Conservation (phyloP, 78 protist species). For the Protostelium mycophagum region DNA sequence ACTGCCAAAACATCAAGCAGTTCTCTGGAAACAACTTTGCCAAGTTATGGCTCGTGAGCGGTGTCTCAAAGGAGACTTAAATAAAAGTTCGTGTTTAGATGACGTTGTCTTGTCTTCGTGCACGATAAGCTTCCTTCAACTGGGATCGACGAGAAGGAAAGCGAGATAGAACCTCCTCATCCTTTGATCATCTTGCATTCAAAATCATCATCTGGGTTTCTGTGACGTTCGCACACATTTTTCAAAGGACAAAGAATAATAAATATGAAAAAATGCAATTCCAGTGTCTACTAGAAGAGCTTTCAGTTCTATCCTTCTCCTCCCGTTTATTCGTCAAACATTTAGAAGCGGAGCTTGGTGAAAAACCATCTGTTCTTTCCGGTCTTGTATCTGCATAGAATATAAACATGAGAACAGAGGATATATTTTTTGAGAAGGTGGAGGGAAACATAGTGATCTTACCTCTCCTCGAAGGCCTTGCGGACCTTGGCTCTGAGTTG, state of each 20-base stretch:
- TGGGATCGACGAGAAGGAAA: too few relatives aligned
- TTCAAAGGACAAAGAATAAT: too few relatives aligned
- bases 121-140: too few relatives aligned
- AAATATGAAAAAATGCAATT: too few relatives aligned
- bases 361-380: constrained; percentile 99
- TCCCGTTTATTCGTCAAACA: neutral
- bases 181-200: too few relatives aligned
- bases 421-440: neutral
- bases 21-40: constrained; percentile 52
- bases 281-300: too few relatives aligned
- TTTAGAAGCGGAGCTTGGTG: constrained; percentile 88
- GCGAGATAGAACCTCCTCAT: too few relatives aligned
- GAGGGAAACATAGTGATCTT: neutral
- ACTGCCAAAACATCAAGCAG: constrained; percentile 64
- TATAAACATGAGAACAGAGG: neutral
- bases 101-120: too few relatives aligned
- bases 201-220: too few relatives aligned
- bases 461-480: constrained; percentile 39
- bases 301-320: too few relatives aligned
- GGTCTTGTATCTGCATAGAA: constrained; percentile 51
- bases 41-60: constrained; percentile 14
- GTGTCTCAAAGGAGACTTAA: neutral
- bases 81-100: too few relatives aligned
- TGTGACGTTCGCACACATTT: too few relatives aligned
- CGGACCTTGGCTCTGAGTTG: constrained; percentile 35